A percentile compares a stretch with the other conserved stretches of the same genome.
Conservation (phyloP, 1,284 basidiomycete genomes). For the Ganoderma meredithae region DNA sequence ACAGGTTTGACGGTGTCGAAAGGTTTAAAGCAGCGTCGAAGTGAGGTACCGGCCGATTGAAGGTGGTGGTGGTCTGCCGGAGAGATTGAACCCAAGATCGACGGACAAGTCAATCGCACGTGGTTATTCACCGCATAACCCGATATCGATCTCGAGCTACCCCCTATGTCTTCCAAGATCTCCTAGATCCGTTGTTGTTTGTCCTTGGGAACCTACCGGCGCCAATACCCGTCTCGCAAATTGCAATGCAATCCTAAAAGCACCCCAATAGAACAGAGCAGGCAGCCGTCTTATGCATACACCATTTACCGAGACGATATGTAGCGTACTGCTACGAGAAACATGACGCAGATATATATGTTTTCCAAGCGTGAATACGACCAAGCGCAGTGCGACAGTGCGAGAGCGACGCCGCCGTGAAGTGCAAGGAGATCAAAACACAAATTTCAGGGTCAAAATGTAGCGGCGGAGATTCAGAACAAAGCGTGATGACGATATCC, state of each 20-base stretch:
- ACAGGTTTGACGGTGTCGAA: not conserved
- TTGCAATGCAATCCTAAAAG: too few species aligned
- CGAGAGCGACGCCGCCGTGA: not conserved
- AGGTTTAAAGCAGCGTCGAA: not conserved
- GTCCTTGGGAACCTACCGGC: too few species aligned
- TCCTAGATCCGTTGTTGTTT: not conserved
- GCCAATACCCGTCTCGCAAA: too few species aligned
- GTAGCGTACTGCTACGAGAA: not conserved
- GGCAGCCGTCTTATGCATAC: slow-evolving; percentile 1
- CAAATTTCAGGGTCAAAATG: not conserved
- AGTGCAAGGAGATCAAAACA: not conserved
- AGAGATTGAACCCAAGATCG: slow-evolving; percentile 4
- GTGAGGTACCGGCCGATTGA: not conserved
- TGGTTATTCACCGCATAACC: slow-evolving; percentile 2
- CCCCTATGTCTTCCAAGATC: not conserved
- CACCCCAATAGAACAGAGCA: not conserved
- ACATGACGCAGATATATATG: slow-evolving; percentile 2
- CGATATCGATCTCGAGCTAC: slow-evolving; percentile 2
- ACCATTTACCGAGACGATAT: not conserved
- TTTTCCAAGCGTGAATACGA: not conserved
- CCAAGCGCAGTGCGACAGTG: not conserved
- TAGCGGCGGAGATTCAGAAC: not conserved
- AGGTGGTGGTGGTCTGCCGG: not conserved
- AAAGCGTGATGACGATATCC: not conserved
- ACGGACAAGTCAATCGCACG: not conserved